Evolutionary conservation across 2,329 filamentous ascomycete species (phyloP).

Genomic region (Zarea fungicola): DNA sequence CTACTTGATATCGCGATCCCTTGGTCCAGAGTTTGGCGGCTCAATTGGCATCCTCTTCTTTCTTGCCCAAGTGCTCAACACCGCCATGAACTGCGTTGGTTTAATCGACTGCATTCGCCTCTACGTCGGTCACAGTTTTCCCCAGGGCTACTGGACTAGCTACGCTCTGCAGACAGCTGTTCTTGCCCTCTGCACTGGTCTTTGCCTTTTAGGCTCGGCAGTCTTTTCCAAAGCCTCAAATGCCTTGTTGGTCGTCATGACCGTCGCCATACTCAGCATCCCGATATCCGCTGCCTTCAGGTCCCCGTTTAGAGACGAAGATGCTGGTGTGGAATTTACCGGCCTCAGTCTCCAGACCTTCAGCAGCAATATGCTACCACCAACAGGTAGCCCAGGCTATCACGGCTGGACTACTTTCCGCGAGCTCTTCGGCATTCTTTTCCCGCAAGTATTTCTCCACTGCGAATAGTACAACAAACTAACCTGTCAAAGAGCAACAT

Average conservation of each 20-base stretch:
- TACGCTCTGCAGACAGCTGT: constrained; percentile 72
- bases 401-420: constrained; percentile 66
- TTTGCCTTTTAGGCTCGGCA: constrained; percentile 74
- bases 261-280: constrained; percentile 73
- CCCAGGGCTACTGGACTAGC: constrained; percentile 68
- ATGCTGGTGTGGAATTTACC: constrained; percentile 67
- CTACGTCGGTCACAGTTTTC: constrained; percentile 64
- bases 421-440: constrained; percentile 79
- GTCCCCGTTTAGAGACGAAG: constrained; percentile 59
- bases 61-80: constrained; percentile 83
- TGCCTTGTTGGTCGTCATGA: constrained; percentile 63
- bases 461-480: constrained; percentile 32
- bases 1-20: constrained; percentile 78
- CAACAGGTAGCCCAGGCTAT: constrained; percentile 57
- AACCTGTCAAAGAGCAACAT: constrained; percentile 36
- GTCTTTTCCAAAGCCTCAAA: constrained; percentile 80
- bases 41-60: constrained; percentile 87
- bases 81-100: constrained; percentile 81
- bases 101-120: constrained; percentile 76
- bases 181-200: constrained; percentile 63
- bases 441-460: constrained; percentile 51
- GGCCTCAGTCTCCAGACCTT: constrained; percentile 69
- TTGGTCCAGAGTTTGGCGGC: constrained; percentile 84
- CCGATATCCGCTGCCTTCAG: constrained; percentile 69
- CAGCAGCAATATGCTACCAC: constrained; percentile 68